Percentiles rank a stretch among this genome's conserved stretches.
These are phyloP conservation scores for Sanghuangporus baumii DNA, from an alignment of 1,284 basidiomycete genomes.

Conservation along the genomic window DNA sequence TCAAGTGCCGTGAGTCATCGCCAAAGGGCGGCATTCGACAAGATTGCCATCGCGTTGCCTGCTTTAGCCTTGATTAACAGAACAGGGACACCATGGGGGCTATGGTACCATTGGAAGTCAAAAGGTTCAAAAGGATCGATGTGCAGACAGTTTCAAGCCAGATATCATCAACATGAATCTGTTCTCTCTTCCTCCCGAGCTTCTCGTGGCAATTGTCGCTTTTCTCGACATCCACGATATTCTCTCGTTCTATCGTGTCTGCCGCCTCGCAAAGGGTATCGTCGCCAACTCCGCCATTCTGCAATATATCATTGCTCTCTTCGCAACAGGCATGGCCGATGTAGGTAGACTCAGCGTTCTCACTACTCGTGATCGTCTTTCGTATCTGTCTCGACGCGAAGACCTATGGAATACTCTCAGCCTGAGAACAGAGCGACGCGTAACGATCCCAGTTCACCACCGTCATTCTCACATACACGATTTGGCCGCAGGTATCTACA, in stretches of 20 bases:
- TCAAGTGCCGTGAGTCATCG: slow-evolving; percentile 1
- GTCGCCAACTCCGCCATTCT: slow-evolving; percentile 4
- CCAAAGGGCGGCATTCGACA: slow-evolving; percentile 2
- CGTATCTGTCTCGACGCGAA: slow-evolving; percentile 8
- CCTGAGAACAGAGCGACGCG: not conserved
- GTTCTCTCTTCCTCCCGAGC: slow-evolving; percentile 14
- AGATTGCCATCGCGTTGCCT: slow-evolving; percentile 1
- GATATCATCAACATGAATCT: slow-evolving; percentile 8
- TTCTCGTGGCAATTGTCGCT: slow-evolving; percentile 11
- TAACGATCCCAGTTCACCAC: slow-evolving; percentile 10
- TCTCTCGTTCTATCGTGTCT: slow-evolving; percentile 9
- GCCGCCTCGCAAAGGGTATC: not conserved
- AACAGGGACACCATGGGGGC: not conserved
- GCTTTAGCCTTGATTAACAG: not conserved
- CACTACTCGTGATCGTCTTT: slow-evolving; percentile 3
- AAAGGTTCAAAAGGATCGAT: slow-evolving; percentile 8
- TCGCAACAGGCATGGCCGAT: slow-evolving; percentile 10
- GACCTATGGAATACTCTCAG: slow-evolving; percentile 7
- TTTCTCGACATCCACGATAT: slow-evolving; percentile 14
- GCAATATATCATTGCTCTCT: slow-evolving; percentile 8
- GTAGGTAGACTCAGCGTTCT: not conserved
- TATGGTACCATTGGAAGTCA: not conserved
- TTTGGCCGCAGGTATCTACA: slow-evolving; percentile 10
- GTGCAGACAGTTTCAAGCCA: not conserved
- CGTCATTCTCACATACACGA: slow-evolving; percentile 13